Percentiles rank a stretch among this genome's conserved stretches.
These are phyloP conservation scores for Diplodia intermedia DNA, from an alignment of 2,329 filamentous ascomycete genomes.

Conservation along the genomic window DNA sequence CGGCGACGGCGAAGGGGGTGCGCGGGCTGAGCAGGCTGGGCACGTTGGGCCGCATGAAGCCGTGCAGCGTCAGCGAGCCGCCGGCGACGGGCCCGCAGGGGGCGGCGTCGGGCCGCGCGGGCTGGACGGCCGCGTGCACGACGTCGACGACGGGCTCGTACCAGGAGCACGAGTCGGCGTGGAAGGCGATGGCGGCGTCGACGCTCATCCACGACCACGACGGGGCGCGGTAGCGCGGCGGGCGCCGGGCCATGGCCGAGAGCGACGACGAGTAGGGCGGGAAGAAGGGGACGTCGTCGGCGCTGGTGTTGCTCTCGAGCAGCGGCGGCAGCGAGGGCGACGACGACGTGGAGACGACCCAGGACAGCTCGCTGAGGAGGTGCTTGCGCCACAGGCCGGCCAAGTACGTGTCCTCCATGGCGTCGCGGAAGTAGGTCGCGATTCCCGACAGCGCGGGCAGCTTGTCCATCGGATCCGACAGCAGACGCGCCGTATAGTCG, in stretches of 20 bases:
- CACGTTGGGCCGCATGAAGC: constrained; percentile 16
- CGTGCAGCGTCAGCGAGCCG: constrained; percentile 6
- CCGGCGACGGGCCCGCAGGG: constrained; percentile 6
- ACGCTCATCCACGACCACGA: constrained; percentile 27
- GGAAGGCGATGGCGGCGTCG: constrained; percentile 28
- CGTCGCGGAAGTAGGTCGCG: constrained; percentile 30
- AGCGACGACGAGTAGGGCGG: neutral
- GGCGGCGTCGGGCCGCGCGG: constrained; percentile 1
- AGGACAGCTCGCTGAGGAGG: constrained; percentile 31
- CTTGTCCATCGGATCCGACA: constrained; percentile 30
- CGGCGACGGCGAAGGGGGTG: constrained; percentile 16
- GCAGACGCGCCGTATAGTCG: constrained; percentile 28
- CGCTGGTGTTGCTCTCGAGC: neutral
- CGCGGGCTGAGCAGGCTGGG: constrained; percentile 22
- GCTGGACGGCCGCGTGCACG: neutral
- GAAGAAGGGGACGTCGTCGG: neutral
- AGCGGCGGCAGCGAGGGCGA: neutral
- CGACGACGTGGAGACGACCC: constrained; percentile 6
- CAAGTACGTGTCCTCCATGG: constrained; percentile 28
- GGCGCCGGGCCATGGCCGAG: constrained; percentile 1
- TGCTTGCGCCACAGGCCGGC: constrained; percentile 32
- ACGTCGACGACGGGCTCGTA: constrained; percentile 28
- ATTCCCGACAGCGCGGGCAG: constrained; percentile 31
- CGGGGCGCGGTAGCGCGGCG: constrained; percentile 21
- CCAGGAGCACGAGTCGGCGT: constrained; percentile 30